Base-by-base conservation (phyloP, 441 rosid species). In the Gossypium gossypioides region DNA sequence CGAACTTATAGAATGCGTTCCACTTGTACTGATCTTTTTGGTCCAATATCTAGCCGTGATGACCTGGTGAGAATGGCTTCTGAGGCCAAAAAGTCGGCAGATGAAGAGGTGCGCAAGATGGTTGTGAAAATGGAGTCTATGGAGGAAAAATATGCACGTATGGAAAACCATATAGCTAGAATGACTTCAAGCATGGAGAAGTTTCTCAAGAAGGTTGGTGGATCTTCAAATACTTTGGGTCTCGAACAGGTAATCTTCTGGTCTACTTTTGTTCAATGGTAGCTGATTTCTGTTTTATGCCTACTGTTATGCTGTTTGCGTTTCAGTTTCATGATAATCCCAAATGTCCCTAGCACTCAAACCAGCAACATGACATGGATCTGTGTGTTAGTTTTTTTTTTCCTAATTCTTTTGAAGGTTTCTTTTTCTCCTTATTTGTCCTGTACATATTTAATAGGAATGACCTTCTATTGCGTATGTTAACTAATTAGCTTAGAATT, bases 111-210 rank as follows among this genome's bases (percentile, higher is more conserved):
- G 52, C 72, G 46, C 64, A 83, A 65, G 83, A 74, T 77, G 78
- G 16, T 66, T 4, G 75, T 12, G 44, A 83, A 81, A 79, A 72
- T 81, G 79, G 83, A 81, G 75, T 76, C 75, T 5, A 61, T 81
- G 81, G 86, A 81, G 79, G 69, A 83, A 52, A 83, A 77, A 48
- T 77, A 73, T 61, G 68, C 77, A n/a, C 62, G 37, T 6, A 68
- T 83, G 80, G 86, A 83, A 74, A 71, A 72, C 69, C 81, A 81
- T 19, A 72, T 83, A 18, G 79, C 76, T 59, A 63, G 50, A 63
- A 73, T 83, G 77, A 68, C 61, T 59, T 67, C 84, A 29, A 77
- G 55, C 75, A 62, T 79, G 79, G 74, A 81, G 69, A 74, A 29
- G 70, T 71, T 79, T 44, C 68, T 83, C 2, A 74, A 75, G 24